These are phyloP conservation scores for Aspergillus biplanus DNA, from an alignment of 495 filamentous ascomycete species.

Conservation along the genomic window DNA sequence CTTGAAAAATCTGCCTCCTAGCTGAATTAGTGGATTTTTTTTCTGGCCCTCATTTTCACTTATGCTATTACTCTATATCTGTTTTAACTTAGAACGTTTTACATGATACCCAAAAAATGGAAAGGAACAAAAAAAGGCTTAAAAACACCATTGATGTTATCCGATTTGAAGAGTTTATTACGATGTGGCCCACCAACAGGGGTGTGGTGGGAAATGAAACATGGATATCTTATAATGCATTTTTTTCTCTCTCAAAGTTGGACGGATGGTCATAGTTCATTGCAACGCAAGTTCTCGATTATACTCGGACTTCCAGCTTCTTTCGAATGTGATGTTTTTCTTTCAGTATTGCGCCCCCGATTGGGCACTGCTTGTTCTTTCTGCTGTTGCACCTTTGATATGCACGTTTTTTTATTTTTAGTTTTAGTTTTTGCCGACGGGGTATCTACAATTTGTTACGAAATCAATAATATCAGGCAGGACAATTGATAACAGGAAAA, in stretches of 20 bases:
- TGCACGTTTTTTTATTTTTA: not conserved
- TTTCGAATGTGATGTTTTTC: too few species aligned
- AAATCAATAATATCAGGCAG: not conserved
- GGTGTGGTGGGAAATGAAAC: too few species aligned
- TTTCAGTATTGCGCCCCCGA: too few species aligned
- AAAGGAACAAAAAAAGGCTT: not conserved
- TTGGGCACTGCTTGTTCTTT: too few species aligned
- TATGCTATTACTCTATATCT: not conserved
- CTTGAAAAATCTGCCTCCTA: conserved; percentile 66
- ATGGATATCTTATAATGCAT: not conserved
- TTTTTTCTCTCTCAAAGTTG: not conserved
- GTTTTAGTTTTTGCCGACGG: not conserved
- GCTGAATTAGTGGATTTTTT: conserved; percentile 25
- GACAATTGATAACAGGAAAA: not conserved
- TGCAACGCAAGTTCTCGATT: not conserved
- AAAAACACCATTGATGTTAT: too few species aligned
- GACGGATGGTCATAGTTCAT: not conserved
- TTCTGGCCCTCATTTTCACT: not conserved
- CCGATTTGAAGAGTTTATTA: too few species aligned
- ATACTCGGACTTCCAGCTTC: too few species aligned
- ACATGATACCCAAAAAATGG: conserved; percentile 17
- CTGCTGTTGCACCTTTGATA: too few species aligned
- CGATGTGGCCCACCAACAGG: too few species aligned
- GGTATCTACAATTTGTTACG: not conserved
- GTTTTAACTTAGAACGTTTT: not conserved